Base-by-base conservation (phyloP, 148 eudicot genomes). In the Vaccinium darrowii region DNA sequence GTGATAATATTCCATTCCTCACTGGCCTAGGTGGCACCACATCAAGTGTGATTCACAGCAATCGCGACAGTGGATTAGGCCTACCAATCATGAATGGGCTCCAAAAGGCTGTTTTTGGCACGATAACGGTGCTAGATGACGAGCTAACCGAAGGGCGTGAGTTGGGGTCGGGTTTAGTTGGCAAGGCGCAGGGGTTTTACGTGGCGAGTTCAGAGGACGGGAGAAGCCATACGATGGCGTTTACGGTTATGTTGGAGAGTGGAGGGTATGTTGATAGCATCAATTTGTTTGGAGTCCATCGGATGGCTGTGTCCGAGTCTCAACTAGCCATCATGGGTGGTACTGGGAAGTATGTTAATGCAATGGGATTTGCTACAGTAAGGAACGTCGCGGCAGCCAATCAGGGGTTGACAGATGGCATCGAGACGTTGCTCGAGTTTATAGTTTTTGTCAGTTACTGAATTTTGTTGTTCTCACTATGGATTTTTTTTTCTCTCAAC, bases 271-370 rank as follows among this genome's bases (percentile, higher is more conserved):
- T 21, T 27, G 88, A 86, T 50, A 86, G 85, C 76, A 53, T 86
- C 14, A 87, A 90, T 82, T 90, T 93, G 56, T 92, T 94, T 47
- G 95, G 98, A 58, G 90, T 93, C 19, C 95, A 92, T 82, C 84
- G 91, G 81, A 91, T 89, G 7, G 87, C 87, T 1, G 94, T 88
- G 7, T 85, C 92, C 0, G 90, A 94, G 84, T 93, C 93, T 50
- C 89, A 89, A 62, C 80, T 92, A 30, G 91, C 91, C 5, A 69
- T 93, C 71, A 93, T 94, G 94, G 94, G 95, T 62, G 98, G 98
- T n/a, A 94, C 95, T 2, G 98, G 95, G 0, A 94, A 90, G 91
- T 94, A 82, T 67, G 91, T 87, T 56, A 84, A 88, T 78, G 92
- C 91, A 8, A 91, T 88, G 87, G 95, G 93, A 57, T 87, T 85